These are phyloP conservation scores for Polyplosphaeria fusca DNA, from an alignment of 495 filamentous ascomycete species.

Conservation along the genomic window DNA sequence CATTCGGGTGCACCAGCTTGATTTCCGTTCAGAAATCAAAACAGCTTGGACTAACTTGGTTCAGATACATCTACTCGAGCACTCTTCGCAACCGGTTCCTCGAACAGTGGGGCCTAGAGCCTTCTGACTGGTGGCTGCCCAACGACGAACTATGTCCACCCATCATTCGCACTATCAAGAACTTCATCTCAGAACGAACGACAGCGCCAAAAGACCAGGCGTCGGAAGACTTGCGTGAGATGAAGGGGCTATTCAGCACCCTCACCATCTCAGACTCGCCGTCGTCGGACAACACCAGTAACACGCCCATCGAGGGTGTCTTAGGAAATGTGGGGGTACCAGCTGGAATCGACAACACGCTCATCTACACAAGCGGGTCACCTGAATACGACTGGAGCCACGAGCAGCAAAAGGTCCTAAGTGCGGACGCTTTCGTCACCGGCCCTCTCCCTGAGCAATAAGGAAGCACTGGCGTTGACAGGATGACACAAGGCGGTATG, in stretches of 20 bases:
- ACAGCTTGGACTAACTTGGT: neutral
- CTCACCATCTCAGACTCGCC: slow-evolving; percentile 33
- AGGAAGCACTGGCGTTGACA: neutral
- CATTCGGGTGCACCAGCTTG: no score
- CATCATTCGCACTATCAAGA: slow-evolving; percentile 71
- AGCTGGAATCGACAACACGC: slow-evolving; percentile 20
- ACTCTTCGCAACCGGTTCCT: slow-evolving; percentile 72
- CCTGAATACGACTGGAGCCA: slow-evolving; percentile 27
- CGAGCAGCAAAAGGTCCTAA: slow-evolving; percentile 10
- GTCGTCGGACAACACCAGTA: neutral
- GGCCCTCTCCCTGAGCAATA: slow-evolving; percentile 13
- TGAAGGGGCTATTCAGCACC: slow-evolving; percentile 64
- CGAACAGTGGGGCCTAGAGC: slow-evolving; percentile 64
- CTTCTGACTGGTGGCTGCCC: slow-evolving; percentile 82
- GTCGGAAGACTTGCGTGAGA: slow-evolving; percentile 66
- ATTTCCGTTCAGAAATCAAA: no score
- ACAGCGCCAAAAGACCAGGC: slow-evolving; percentile 58
- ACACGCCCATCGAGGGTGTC: slow-evolving; percentile 10
- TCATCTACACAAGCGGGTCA: slow-evolving; percentile 28
- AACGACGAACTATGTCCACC: slow-evolving; percentile 70
- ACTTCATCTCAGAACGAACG: slow-evolving; percentile 68
- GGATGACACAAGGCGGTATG: slow-evolving; percentile 3
- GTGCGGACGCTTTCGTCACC: slow-evolving; percentile 4
- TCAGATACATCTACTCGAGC: slow-evolving; percentile 76
- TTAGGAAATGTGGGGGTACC: slow-evolving; percentile 3